Evolutionary conservation across 164 flowering plant genomes (phyloP), one percentile per base, ranked within the genome.

Genomic region (Litsea cubeba): DNA sequence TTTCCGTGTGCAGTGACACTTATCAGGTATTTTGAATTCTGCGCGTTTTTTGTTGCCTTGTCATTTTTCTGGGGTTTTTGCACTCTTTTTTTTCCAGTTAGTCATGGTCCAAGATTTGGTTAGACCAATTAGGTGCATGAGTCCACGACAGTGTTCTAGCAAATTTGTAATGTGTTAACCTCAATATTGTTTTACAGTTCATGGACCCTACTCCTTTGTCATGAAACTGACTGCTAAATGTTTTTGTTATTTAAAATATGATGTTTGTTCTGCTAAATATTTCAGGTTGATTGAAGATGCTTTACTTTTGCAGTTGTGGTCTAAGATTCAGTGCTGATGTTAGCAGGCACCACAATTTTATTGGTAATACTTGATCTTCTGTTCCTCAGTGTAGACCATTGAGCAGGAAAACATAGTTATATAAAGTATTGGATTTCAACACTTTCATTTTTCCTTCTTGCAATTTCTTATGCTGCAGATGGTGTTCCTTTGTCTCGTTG

Each of bases 21-120:
- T 72, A 1, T 81, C 84, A 77, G 81, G 84, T 76, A 84, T 70
- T 73, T 69, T 62, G 71, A 54, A 73, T 70, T 64, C 30, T 68
- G 23, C 72, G 74, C 78, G 76, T 68, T 40, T 74, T 74, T 71
- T 77, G 75, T 58, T 78, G 73, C 63, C 74, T 64, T 60, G 75
- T 69, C 68, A 28, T 71, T 72, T 64, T 24, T 15, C 5, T 28
- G 24, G 24, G 1, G 60, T 22, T 64, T 78, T 70, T 74, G 23
- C 49, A 17, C 2, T 70, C 14, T 50, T 69, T 5, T 15, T 69
- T 74, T 65, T 57, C 50, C 68, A 20, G 69, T 17, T 15, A 12
- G n/a, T 2, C 28, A 6, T 7, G 8, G 50, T 65, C 65, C 22
- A 22, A 50, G 26, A 49, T 71, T 71, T 49, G 26, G 54, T 50